Percentiles rank a stretch among this genome's conserved stretches.
phyloP scores from a whole-genome alignment of 495 filamentous ascomycete species.

The Entonaema liquescens region DNA sequence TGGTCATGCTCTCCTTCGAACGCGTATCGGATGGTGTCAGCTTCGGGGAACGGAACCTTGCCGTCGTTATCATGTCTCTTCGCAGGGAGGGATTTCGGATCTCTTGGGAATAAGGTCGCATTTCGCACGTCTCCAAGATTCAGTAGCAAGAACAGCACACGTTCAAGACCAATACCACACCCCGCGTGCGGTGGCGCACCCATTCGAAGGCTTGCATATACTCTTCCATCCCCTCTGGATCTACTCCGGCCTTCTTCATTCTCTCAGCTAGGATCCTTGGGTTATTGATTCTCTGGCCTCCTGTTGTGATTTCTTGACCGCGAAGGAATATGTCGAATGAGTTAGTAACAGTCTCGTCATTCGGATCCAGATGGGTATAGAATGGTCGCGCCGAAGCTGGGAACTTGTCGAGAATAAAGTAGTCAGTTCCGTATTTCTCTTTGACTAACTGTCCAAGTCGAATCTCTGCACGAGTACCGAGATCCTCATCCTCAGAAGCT shows the following conservation, averaged over 20 bases:
- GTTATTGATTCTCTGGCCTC: conserved; percentile 91
- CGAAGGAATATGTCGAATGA: conserved; percentile 96
- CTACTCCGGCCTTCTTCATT: conserved; percentile 78
- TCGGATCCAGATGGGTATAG: conserved; percentile 90
- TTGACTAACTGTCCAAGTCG: conserved; percentile 82
- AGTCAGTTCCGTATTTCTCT: conserved; percentile 87
- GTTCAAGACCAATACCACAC: conserved; percentile 89
- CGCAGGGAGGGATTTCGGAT: conserved; percentile 80
- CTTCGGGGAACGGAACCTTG: conserved; percentile 77
- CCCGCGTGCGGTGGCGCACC: conserved; percentile 89
- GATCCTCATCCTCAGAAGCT: conserved; percentile 75
- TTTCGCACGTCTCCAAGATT: conserved; percentile 88
- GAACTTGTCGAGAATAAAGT: conserved; percentile 96
- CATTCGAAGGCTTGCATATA: conserved; percentile 89
- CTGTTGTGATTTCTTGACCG: conserved; percentile 90
- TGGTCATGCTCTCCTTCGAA: conserved; percentile 51
- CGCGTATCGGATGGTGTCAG: conserved; percentile 72
- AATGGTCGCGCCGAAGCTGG: conserved; percentile 84
- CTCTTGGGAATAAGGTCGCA: conserved; percentile 82
- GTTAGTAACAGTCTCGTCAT: conserved; percentile 78
- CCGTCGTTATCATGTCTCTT: conserved; percentile 51
- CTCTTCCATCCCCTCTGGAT: conserved; percentile 80
- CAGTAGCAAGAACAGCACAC: conserved; percentile 83
- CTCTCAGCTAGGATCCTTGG: conserved; percentile 75
- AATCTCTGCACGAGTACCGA: conserved; percentile 88